These are phyloP conservation scores for Solanum neorickii DNA, from an alignment of 257 asterid genomes.

Conservation along the genomic window DNA sequence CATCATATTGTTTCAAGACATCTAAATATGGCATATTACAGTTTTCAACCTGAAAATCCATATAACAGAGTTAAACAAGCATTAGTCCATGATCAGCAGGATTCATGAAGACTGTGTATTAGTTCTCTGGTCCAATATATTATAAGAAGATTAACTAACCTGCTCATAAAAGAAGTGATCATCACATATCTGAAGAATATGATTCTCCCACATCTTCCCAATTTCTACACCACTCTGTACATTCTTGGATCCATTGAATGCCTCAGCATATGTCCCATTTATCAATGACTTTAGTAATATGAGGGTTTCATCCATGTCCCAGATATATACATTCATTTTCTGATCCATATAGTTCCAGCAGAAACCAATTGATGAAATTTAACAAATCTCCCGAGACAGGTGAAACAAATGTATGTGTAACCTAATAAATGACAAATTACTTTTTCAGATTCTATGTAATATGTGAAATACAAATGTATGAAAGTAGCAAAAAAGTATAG, in stretches of 20 bases:
- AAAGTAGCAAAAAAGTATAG: neutral
- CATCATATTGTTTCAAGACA: constrained; percentile 51
- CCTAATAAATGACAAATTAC: neutral
- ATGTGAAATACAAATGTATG: neutral
- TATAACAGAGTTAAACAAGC: neutral
- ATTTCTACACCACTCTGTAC: constrained; percentile 48
- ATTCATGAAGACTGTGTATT: neutral
- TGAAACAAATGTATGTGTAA: neutral
- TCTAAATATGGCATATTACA: constrained; percentile 79
- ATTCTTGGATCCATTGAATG: constrained; percentile 56
- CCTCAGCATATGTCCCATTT: constrained; percentile 61
- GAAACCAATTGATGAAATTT: neutral
- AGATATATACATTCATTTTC: constrained; percentile 64
- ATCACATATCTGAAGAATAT: constrained; percentile 76
- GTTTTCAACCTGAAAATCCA: constrained; percentile 48
- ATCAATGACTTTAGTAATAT: constrained; percentile 75
- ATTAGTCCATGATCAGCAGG: neutral
- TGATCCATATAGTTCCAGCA: constrained; percentile 23
- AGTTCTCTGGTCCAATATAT: neutral
- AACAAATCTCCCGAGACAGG: neutral
- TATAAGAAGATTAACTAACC: constrained; percentile 20
- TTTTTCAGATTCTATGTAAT: neutral
- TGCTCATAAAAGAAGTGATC: constrained; percentile 77
- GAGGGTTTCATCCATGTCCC: constrained; percentile 99
- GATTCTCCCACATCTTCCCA: constrained; percentile 81